Base-by-base conservation (phyloP, 192 early-diverging fungal genomes). In the Mortierella alpina region DNA sequence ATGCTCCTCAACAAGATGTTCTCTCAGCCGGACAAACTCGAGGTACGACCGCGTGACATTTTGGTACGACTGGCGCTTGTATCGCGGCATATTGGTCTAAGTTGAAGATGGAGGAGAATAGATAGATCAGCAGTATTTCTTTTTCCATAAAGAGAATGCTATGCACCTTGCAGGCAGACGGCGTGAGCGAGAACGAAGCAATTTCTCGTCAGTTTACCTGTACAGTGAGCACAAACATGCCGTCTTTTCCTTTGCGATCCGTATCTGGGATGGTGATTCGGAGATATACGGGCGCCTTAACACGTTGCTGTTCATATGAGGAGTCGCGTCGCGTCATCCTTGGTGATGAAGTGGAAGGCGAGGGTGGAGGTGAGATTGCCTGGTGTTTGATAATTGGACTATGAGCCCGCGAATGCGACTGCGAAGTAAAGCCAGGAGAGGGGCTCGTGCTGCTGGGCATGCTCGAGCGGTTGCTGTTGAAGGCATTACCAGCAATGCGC, bases 21-120 rank as follows among this genome's bases (percentile, higher is more conserved):
- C 74, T 59, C 77, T 59, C n/a, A 85, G 59, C 46, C 84, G 42
- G 11, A 74, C 68, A 69, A 85, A 85, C 60, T 85, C 84, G 17
- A 72, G 41, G 53, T 85, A 82, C 14, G 84, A 70, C 23, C 84
- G 62, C 45, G 72, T 81, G n/a, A 85, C 23, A 23, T 70, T 68
- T 18, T 63, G 52, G 62, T 85, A 85, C 44, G 84, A 77, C n/a
- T 59, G 72, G 3, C 75, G 66, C 47, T 61, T 82, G 57, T 70
- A 85, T 15, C 74, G 59, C 6, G 84, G 75, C 63, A 85, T 72
- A 66, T 85, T 85, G 45, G 84, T 82, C 80, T 84, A 46, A 18
- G 66, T 17, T 49, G 23, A 22, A 60, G 31, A 48, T 20, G 6
- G 20, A 31, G 61, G 23, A 44, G 23, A 44, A 42, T 52, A 4